Evolutionary conservation across 139 green algal genomes (phyloP).

Genomic region (Spirogloea muscicola): DNA sequence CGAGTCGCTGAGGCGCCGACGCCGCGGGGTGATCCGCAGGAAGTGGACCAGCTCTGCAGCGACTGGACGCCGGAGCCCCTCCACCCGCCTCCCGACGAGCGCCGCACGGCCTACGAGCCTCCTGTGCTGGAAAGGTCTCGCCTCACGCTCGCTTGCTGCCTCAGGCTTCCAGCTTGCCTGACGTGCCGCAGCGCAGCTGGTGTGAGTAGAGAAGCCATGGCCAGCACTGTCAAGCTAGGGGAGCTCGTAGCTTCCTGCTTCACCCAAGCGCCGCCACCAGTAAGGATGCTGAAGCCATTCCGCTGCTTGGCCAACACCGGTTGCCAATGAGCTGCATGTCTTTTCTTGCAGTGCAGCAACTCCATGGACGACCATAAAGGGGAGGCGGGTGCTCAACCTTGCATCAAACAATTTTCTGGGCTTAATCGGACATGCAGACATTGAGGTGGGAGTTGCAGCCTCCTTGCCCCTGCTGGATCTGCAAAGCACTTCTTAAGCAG

Average conservation of each 20-base stretch:
- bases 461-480: no score
- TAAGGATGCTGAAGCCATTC: no score
- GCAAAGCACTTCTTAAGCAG: no score
- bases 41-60: conserved; percentile 40
- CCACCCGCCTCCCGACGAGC: conserved; percentile 5
- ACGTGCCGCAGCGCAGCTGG: neutral
- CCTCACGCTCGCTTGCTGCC: conserved; percentile 1
- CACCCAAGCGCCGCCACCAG: no score
- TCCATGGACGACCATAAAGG: conserved; percentile 30
- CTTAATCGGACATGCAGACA: conserved; percentile 54
- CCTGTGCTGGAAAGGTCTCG: conserved; percentile 38
- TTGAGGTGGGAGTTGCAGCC: no score
- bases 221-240: no score
- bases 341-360: conserved; percentile 29
- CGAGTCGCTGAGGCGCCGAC: no score
- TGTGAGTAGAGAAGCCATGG: no score
- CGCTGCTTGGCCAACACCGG: no score
- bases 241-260: no score
- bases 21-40: conserved; percentile 27
- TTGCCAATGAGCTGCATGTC: no score
- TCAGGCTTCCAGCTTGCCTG: neutral
- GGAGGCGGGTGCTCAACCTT: conserved; percentile 68
- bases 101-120: neutral
- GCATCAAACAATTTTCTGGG: conserved; percentile 81
- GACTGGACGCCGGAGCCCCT: conserved; percentile 46